Conservation (phyloP, 2,329 filamentous ascomycete species). For the Cladorrhinum sp. region DNA sequence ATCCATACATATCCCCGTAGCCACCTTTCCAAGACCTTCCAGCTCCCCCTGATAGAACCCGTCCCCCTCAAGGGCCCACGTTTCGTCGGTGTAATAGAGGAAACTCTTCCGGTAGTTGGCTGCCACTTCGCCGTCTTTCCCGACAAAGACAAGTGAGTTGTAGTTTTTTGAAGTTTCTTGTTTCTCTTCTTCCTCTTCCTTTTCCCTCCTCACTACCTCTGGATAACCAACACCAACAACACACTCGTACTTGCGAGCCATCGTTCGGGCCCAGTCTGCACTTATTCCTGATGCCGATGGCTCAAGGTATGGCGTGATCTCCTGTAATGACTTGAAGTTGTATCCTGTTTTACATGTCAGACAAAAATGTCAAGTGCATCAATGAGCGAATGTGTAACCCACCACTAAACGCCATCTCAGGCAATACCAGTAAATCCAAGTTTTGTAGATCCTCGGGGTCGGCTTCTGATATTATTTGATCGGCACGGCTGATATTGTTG, state of each 20-base stretch:
- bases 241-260: slow-evolving; percentile 64
- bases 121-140: slow-evolving; percentile 54
- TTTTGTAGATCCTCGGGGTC: slow-evolving; percentile 55
- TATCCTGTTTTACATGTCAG: slow-evolving; percentile 55
- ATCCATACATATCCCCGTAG: slow-evolving; percentile 62
- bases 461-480: slow-evolving; percentile 57
- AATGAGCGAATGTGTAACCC: slow-evolving; percentile 24
- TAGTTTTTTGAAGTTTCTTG: slow-evolving; percentile 45
- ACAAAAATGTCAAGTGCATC: not conserved
- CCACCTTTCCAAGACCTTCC: slow-evolving; percentile 47
- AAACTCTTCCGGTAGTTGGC: slow-evolving; percentile 61
- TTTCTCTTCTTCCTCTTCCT: not conserved
- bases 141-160: slow-evolving; percentile 55
- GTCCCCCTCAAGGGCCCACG: slow-evolving; percentile 57
- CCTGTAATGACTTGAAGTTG: slow-evolving; percentile 67
- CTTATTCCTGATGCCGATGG: slow-evolving; percentile 62
- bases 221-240: slow-evolving; percentile 72
- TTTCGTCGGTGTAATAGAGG: slow-evolving; percentile 59
- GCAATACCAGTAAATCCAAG: slow-evolving; percentile 69
- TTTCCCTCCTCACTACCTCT: slow-evolving; percentile 49
- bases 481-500: slow-evolving; percentile 67
- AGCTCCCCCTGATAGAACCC: slow-evolving; percentile 50
- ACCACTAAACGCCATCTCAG: slow-evolving; percentile 76
- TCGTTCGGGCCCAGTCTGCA: slow-evolving; percentile 67
- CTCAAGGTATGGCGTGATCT: slow-evolving; percentile 70